Evolutionary conservation across 1,284 basidiomycete genomes (phyloP).

Genomic region (Lignosus rhinocerotis): DNA sequence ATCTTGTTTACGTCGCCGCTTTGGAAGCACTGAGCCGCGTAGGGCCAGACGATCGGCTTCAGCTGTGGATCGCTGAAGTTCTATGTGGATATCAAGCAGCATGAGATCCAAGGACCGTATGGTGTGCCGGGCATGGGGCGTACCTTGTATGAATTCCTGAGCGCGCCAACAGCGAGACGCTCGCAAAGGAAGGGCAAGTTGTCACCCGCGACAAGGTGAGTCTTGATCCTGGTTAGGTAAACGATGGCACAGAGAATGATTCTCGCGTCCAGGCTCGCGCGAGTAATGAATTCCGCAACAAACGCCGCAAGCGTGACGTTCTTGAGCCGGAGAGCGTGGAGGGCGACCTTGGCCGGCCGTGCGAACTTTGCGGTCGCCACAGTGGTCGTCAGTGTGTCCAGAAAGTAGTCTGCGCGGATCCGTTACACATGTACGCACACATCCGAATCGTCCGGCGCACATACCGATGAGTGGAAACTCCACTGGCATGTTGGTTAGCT

Average conservation of each 20-base stretch:
- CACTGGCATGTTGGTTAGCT: slow-evolving; percentile 11
- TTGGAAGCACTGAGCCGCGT: slow-evolving; percentile 62
- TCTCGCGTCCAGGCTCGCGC: slow-evolving; percentile 45
- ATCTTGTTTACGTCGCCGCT: slow-evolving; percentile 63
- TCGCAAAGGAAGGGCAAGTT: slow-evolving; percentile 66
- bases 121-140: slow-evolving; percentile 18
- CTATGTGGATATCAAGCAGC: slow-evolving; percentile 33
- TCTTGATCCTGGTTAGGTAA: slow-evolving; percentile 59
- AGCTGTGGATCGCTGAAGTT: slow-evolving; percentile 63
- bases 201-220: slow-evolving; percentile 53
- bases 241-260: slow-evolving; percentile 57
- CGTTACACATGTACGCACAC: background rate
- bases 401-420: slow-evolving; percentile 17
- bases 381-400: slow-evolving; percentile 7
- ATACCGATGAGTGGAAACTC: slow-evolving; percentile 48
- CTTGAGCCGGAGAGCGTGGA: slow-evolving; percentile 10
- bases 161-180: slow-evolving; percentile 64
- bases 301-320: background rate
- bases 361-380: slow-evolving; percentile 12
- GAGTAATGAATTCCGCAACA: slow-evolving; percentile 2
- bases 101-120: slow-evolving; percentile 5
- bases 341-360: slow-evolving; percentile 8
- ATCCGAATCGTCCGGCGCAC: slow-evolving; percentile 26
- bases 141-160: slow-evolving; percentile 67
- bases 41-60: slow-evolving; percentile 64